Base-by-base conservation (phyloP, 176 grass and related monocot genomes). In the Paspalum vaginatum region DNA sequence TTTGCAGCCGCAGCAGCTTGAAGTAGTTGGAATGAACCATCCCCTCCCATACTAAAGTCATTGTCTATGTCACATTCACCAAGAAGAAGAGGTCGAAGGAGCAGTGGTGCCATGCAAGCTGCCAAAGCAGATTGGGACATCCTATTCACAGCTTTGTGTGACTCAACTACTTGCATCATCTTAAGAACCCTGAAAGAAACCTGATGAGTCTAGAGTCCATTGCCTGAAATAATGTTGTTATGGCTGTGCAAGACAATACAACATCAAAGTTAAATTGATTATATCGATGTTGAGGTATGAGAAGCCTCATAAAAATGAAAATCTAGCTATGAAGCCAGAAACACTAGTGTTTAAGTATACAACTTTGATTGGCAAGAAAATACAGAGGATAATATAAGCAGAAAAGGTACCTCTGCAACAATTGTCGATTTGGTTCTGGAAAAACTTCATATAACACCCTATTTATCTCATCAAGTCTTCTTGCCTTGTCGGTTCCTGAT, bases 51-150 rank as follows among this genome's bases (percentile, higher is more conserved):
- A 81, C 77, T 93, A 49, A 99, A 99, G 41, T 99, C 82, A 20
- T 66, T 91, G 69, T 99, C 96, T n/a, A 95, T 78, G 81, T 89
- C 92, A 83, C 92, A 94, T 76, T 94, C 92, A 67, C 96, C 96
- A 55, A 86, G 88, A 87, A 99, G 88, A 58, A 99, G 88, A 52
- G 96, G 92, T 52, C 96, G 90, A 51, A 99, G 92, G 52, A 99
- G 96, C 55, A 99, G 93, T 67, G 96, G 96, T 37, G 96, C 92
- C 96, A 99, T 99, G 71, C 96, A 99, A 91, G 96, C 96, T 38
- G 96, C 96, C 82, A 99, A 76, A 80, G 96, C 96, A 58, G 93
- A 89, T 73, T 87, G 81, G 79, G 92, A 89, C 96, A 99, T 99
- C 76, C 92, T 88, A 86, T 99, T 99, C 79, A 91, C 90, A 50